Evolutionary conservation across 331 rosid genomes (phyloP), one percentile per base, ranked within the genome.

Genomic region (Prunus yedoensis): DNA sequence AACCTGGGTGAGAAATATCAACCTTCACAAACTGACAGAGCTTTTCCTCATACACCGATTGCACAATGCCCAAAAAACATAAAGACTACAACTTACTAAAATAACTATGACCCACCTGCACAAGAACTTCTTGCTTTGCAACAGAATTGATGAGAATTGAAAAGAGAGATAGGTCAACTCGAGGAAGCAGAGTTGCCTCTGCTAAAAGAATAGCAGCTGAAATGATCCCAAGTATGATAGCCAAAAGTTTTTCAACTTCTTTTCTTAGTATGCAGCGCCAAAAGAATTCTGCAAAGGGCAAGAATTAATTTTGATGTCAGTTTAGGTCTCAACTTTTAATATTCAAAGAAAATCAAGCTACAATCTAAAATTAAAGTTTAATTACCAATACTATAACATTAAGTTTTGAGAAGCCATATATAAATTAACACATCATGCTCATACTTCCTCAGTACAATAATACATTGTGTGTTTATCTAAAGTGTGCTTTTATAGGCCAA

Each of bases 151-250:
- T 87, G 61, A 90, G 96, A 83, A 94, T 84, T 13, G 99, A 92
- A 81, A 94, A 94, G 71, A 94, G 97, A 62, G 99, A 94, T 62
- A 94, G 86, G 90, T 94, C 88, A 58, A 92, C 88, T 71, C 87
- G 89, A 10, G 99, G 91, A 47, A 94, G 91, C 66, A 92, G 89
- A 60, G 97, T 94, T 79, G 99, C 99, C 90, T 94, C 99, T 2
- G 97, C 97, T 72, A 92, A 85, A 77, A 94, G 97, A 89, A 94
- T 94, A 46, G 97, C 97, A 85, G 71, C 88, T 21, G 99, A 94
- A 83, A 94, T 89, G 78, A 85, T 74, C 77, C 96, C 95, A 78
- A 94, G 96, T 35, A 88, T 53, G 81, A 88, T 70, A 71, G 91
- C 96, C 87, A 92, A 80, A 73, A 85, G 91, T 79, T 87, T 92